Evolutionary conservation across 1,139 yeast species (phyloP).

Genomic region (Suhomyces taliae): DNA sequence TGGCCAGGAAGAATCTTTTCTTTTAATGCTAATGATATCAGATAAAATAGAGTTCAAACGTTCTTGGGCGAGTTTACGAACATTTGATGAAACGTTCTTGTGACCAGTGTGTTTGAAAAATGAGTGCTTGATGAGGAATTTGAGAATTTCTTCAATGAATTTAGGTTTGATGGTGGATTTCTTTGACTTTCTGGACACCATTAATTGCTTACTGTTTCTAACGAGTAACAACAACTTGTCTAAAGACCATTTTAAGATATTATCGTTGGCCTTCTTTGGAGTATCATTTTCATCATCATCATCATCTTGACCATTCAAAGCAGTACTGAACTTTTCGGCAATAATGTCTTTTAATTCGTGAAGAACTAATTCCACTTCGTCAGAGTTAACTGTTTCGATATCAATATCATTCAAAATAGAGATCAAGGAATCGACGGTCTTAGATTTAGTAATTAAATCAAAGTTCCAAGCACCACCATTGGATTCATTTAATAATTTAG

Average conservation of each 20-base stretch:
- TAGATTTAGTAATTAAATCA: conserved; percentile 76
- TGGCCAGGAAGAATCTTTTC: conserved; percentile 60
- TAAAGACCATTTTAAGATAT: conserved; percentile 61
- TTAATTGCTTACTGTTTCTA: conserved; percentile 44
- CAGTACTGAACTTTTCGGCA: conserved; percentile 21
- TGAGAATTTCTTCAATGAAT: conserved; percentile 52
- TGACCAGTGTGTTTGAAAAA: conserved; percentile 44
- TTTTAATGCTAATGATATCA: conserved; percentile 50
- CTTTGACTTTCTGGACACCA: conserved; percentile 10
- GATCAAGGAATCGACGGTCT: conserved; percentile 57
- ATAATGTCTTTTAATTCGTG: conserved; percentile 25
- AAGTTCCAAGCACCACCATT: conserved; percentile 69
- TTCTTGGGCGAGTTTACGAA: conserved; percentile 51
- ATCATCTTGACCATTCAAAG: conserved; percentile 17
- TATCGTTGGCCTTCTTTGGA: conserved; percentile 36
- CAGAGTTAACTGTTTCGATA: conserved; percentile 14
- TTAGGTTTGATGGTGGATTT: conserved; percentile 19
- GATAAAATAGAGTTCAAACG: conserved; percentile 65
- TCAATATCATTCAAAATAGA: conserved; percentile 28
- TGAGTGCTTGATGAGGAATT: conserved; percentile 52
- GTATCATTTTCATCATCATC: conserved; percentile 12
- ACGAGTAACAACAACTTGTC: conserved; percentile 65
- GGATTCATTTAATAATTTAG: conserved; percentile 48
- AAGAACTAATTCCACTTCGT: conserved; percentile 17
- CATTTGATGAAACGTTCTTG: conserved; percentile 26